Evolutionary conservation across 2,329 filamentous ascomycete genomes (phyloP), one percentile per base, ranked within the genome.

Genomic region (Xylariaceae sp.): DNA sequence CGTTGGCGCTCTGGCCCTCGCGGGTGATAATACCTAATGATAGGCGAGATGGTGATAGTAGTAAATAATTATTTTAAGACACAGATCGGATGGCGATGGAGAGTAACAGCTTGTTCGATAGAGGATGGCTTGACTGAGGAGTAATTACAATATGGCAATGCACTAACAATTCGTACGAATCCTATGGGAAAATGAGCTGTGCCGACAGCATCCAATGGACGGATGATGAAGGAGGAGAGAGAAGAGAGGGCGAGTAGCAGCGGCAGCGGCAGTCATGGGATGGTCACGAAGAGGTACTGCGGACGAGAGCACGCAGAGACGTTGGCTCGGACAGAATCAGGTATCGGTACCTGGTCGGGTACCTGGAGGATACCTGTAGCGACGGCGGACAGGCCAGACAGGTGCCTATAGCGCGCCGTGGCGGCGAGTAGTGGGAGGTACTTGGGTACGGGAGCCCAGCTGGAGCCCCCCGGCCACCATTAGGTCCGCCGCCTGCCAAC

Each of bases 61-160:
- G 37, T 10, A 50, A 50, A 23, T 50, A 18, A 34, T 23, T 50
- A 50, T 39, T 47, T 35, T 52, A 45, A 51, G 55, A 60, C 55
- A 56, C 52, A 11, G 34, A 34, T 42, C n/a, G 17, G 2, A 30
- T n/a, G n/a, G 5, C 13, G 51, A 49, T 42, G 51, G 44, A 18
- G 53, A 11, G 37, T 37, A 34, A 47, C 47, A 42, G 47, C 49
- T 11, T 48, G 37, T n/a, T 54, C 9, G 35, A 53, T 13, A 18
- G 30, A 3, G 15, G 48, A 2, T 35, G 49, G 48, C 13, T 42
- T 49, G 30, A 10, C 13, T 49, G n/a, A 30, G 10, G 17, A 34
- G 18, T 34, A 53, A 56, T 48, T n/a, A 17, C 50, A 51, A 17
- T 30, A 2, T 34, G 17, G 30, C 53, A 44, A 53, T 53, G 39